These are phyloP conservation scores for Lecanicillium sp. DNA, from an alignment of 2,329 filamentous ascomycete genomes.

Conservation along the genomic window DNA sequence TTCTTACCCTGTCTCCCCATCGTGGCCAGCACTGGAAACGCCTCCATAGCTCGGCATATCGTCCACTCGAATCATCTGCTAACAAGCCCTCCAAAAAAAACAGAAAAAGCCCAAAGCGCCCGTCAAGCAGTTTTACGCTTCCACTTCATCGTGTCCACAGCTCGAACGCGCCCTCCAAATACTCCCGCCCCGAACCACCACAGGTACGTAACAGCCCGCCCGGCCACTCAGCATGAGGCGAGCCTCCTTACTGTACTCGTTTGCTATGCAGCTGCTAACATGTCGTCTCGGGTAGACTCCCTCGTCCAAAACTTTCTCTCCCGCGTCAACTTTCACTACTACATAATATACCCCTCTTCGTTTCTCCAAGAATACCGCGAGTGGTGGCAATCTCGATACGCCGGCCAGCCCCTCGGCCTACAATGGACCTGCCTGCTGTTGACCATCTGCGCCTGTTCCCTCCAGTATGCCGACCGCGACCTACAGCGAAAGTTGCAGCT, in stretches of 20 bases:
- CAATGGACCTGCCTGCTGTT: constrained; percentile 31
- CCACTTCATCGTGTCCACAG: constrained; percentile 17
- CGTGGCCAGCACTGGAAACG: no score
- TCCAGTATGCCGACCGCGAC: constrained; percentile 23
- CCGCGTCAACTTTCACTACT: constrained; percentile 30
- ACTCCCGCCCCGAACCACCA: constrained; percentile 25
- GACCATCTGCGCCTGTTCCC: constrained; percentile 28
- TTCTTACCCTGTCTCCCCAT: no score
- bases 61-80: background rate
- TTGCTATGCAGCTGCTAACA: no score
- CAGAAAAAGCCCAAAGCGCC: constrained; percentile 13
- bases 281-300: constrained; percentile 18
- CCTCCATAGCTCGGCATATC: no score
- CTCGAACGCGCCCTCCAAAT: constrained; percentile 22
- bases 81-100: constrained; percentile 1
- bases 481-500: constrained; percentile 22
- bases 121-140: constrained; percentile 12
- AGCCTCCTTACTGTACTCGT: no score
- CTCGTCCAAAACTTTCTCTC: constrained; percentile 30
- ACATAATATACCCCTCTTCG: constrained; percentile 26
- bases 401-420: constrained; percentile 22
- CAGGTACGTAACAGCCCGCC: constrained; percentile 18
- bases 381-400: constrained; percentile 25
- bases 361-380: constrained; percentile 27
- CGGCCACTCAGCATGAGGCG: no score